A percentile compares a stretch with the other conserved stretches of the same genome.
Evolutionary conservation across 768 basidiomycete genomes (phyloP).

Genomic region (Russula foetens): DNA sequence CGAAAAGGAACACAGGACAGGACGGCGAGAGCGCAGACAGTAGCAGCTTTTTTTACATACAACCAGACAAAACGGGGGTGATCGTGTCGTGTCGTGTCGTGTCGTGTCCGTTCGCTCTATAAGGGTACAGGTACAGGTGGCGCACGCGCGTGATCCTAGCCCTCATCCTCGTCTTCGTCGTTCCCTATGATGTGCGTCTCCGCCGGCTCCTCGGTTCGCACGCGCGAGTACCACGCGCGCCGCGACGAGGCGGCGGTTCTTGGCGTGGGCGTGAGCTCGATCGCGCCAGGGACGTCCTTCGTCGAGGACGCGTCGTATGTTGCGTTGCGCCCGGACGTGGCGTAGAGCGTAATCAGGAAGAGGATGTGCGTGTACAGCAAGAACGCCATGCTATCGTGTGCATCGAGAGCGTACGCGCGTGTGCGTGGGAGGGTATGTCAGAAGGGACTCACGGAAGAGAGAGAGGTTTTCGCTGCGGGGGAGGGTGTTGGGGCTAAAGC

Average conservation of each 20-base stretch:
- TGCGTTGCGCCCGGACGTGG: conserved; percentile 51
- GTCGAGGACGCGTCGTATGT: conserved; percentile 23
- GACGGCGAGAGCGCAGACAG: too few relatives aligned
- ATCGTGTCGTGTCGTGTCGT: too few relatives aligned
- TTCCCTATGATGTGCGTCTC: conserved; percentile 42
- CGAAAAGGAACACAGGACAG: too few relatives aligned
- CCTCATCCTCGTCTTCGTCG: conserved; percentile 31
- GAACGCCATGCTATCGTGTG: conserved; percentile 53
- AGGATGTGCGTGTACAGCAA: conserved; percentile 66
- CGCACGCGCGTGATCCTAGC: too few relatives aligned
- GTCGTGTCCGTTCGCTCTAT: too few relatives aligned
- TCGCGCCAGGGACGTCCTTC: conserved; percentile 27
- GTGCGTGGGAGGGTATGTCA: not conserved
- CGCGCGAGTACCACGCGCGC: conserved; percentile 51
- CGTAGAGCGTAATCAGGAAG: conserved; percentile 61
- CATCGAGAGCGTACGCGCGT: conserved; percentile 4
- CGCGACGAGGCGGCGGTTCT: conserved; percentile 34
- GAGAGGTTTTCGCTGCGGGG: too few relatives aligned
- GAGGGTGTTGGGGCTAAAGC: too few relatives aligned
- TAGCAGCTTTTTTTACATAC: too few relatives aligned
- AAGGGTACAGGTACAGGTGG: too few relatives aligned
- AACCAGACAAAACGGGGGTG: too few relatives aligned
- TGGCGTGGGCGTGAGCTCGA: conserved; percentile 34
- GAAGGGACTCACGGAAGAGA: too few relatives aligned
- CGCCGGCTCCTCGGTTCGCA: conserved; percentile 33